Conservation (phyloP, 1,284 basidiomycete genomes). For the Rhodotorula sp. region DNA sequence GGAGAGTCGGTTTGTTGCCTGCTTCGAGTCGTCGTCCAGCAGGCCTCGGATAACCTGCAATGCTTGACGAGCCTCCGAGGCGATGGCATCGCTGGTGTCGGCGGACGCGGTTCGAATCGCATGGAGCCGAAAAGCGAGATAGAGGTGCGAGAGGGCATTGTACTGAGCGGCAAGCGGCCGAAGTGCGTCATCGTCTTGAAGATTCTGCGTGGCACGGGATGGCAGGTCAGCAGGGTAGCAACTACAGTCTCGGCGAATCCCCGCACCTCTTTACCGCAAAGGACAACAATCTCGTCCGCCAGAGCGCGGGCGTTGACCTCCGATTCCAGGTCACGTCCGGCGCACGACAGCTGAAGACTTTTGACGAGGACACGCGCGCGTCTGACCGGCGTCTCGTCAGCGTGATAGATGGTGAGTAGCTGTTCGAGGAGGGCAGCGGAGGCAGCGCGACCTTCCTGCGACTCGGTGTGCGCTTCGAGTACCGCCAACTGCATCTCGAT, state of each 20-base stretch:
- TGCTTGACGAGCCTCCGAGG: constrained; percentile 43
- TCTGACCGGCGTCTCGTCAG: constrained; percentile 42
- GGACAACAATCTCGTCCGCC: constrained; percentile 38
- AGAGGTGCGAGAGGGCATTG: constrained; percentile 42
- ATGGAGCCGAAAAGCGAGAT: constrained; percentile 41
- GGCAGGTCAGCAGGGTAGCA: background rate
- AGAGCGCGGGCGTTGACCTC: constrained; percentile 37
- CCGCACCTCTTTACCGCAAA: constrained; percentile 15
- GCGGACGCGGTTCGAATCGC: background rate
- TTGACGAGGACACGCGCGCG: constrained; percentile 35
- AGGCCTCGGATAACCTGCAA: constrained; percentile 45
- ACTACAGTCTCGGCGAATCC: background rate
- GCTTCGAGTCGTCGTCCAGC: constrained; percentile 48
- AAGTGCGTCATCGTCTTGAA: constrained; percentile 30
- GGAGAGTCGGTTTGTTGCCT: constrained; percentile 29
- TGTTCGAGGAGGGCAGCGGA: constrained; percentile 6
- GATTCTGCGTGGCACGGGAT: constrained; percentile 13
- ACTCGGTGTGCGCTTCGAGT: constrained; percentile 20
- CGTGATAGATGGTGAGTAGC: constrained; percentile 43
- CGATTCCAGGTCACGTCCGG: constrained; percentile 24
- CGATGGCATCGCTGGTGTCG: constrained; percentile 11
- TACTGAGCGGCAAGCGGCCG: constrained; percentile 33
- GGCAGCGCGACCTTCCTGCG: constrained; percentile 8
- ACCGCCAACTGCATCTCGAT: constrained; percentile 31
- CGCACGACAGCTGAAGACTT: constrained; percentile 26